phyloP scores from a whole-genome alignment of 768 basidiomycete species.

The Pluteus cervinus region DNA sequence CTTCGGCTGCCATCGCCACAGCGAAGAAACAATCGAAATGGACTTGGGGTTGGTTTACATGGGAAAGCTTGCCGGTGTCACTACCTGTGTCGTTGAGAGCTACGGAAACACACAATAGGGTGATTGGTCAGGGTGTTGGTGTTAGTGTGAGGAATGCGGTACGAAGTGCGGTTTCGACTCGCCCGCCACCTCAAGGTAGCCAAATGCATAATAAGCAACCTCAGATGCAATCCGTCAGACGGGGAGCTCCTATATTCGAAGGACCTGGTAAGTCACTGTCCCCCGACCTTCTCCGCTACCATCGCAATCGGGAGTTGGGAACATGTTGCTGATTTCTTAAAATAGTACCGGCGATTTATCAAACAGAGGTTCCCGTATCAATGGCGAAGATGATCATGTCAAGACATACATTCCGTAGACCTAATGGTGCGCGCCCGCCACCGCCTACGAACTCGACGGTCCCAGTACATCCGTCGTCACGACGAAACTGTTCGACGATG shows the following conservation, averaged over 20 bases:
- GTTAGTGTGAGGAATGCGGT: not conserved
- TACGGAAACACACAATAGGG: not conserved
- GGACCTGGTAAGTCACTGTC: conserved; percentile 23
- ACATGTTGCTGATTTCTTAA: not conserved
- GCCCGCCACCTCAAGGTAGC: conserved; percentile 10
- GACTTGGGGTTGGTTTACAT: conserved; percentile 7
- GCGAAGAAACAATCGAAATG: conserved; percentile 3
- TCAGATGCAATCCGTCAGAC: conserved; percentile 15
- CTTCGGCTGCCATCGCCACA: conserved; percentile 12
- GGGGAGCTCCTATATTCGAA: conserved; percentile 23
- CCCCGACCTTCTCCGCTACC: conserved; percentile 5
- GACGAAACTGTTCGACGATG: too few relatives aligned
- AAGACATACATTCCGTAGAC: too few relatives aligned
- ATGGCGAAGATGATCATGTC: conserved; percentile 37
- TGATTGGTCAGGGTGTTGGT: not conserved
- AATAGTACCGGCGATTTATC: conserved; percentile 25
- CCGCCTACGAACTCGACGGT: too few relatives aligned
- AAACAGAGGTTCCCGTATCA: conserved; percentile 25
- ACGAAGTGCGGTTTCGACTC: conserved; percentile 9
- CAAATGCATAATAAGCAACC: conserved; percentile 8
- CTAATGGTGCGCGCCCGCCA: too few relatives aligned
- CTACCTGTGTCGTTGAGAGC: conserved; percentile 4
- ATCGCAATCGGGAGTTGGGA: conserved; percentile 2
- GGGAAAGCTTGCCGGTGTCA: conserved; percentile 2
- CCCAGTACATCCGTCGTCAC: too few relatives aligned